Base-by-base conservation (phyloP, 306 rosid genomes). In the Heteromeles arbutifolia region DNA sequence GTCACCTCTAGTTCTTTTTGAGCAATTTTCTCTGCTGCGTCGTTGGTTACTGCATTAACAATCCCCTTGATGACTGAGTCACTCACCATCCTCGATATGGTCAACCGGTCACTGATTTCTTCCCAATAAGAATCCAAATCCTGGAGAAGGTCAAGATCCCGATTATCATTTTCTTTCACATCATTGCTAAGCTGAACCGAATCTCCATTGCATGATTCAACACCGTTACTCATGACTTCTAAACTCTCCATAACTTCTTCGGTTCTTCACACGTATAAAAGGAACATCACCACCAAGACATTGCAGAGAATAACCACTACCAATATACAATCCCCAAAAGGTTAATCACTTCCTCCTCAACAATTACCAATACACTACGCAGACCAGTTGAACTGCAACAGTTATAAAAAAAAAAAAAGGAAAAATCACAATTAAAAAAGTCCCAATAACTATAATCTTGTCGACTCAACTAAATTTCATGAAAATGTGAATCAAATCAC, bases 1-100 rank as follows among this genome's bases (percentile, higher is more conserved):
- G 80, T 77, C 71, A 95, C 82, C 91, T 90, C 97, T 69, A 56
- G 69, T 74, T 92, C 97, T 83, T 90, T 95, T 84, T 68, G 85
- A 56, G 91, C 78, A 53, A 95, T 82, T 81, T 78, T 86, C 91
- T 90, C 93, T 28, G 77, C 87, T 26, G 97, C 93, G 75, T 87
- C 92, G 65, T 88, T 84, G 69, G 86, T 82, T 41, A 96, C 67
- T 3, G 93, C 97, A 83, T 82, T 81, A 79, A 96, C 90, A 88
- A 88, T 84, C 72, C 97, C 97, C 86, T 84, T 92, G 61, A 92
- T 79, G 67, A 96, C 80, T 19, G 96, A 88, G 70, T 96, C 98
- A 66, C 91, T 89, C 58, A 92, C 99, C 97, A 92, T 84, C 85
- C 97, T 85, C 8, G 97, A 92, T n/a, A 96, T 78, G 37, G 84